A percentile compares a stretch with the other conserved stretches of the same genome.
Conservation (phyloP, 257 asterid genomes). For the Salvia hispanica region DNA sequence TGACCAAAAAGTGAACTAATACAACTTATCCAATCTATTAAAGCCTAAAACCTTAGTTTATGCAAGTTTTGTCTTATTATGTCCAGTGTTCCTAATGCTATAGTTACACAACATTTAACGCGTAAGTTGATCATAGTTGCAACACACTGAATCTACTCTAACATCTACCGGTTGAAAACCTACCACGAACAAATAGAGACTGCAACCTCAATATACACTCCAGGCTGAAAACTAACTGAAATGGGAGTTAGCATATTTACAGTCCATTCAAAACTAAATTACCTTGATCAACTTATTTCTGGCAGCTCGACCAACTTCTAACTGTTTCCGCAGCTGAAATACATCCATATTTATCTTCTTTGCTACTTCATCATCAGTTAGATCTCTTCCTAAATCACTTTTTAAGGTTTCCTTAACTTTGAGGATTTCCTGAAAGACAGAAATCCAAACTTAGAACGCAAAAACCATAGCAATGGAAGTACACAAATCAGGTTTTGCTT, state of each 20-base stretch:
- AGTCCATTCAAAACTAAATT: background rate
- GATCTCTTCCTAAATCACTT: slow-evolving; percentile 66
- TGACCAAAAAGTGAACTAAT: background rate
- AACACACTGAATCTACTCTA: background rate
- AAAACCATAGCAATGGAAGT: background rate
- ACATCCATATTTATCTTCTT: slow-evolving; percentile 50
- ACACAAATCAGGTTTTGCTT: background rate
- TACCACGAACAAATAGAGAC: background rate
- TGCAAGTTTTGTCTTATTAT: background rate
- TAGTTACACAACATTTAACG: background rate
- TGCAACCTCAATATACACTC: background rate
- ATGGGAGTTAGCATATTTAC: background rate
- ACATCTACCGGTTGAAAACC: background rate
- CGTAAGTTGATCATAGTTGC: background rate
- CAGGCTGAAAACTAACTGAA: background rate
- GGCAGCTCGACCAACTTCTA: slow-evolving; percentile 86
- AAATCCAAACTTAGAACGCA: background rate
- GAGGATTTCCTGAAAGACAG: slow-evolving; percentile 55
- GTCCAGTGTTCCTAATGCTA: background rate
- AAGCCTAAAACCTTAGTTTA: slow-evolving; percentile 1
- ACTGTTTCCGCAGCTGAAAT: slow-evolving; percentile 53
- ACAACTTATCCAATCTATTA: background rate
- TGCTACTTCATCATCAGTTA: slow-evolving; percentile 66
- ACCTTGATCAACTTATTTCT: slow-evolving; percentile 93
- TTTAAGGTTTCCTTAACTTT: slow-evolving; percentile 63